These are phyloP conservation scores for Acrocalymma vagum DNA, from an alignment of 2,329 filamentous ascomycete genomes.

Conservation along the genomic window DNA sequence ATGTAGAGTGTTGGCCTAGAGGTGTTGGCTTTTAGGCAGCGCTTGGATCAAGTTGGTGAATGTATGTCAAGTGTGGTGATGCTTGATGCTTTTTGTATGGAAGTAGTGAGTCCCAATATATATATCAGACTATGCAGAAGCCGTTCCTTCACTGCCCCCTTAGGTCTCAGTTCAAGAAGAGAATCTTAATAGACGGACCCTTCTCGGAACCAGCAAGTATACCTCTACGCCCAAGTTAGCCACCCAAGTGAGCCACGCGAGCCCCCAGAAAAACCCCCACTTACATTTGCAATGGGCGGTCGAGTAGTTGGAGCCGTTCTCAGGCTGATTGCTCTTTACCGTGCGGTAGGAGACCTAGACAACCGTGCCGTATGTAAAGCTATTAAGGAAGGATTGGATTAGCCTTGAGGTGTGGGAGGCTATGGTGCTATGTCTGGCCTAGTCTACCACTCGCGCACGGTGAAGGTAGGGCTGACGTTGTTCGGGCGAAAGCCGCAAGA, in stretches of 20 bases:
- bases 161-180: conserved; percentile 5
- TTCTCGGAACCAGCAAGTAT: too few relatives aligned
- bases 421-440: conserved; percentile 21
- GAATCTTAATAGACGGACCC: too few relatives aligned
- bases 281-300: too few relatives aligned
- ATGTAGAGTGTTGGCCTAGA: background rate
- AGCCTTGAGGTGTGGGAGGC: conserved; percentile 25
- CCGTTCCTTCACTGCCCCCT: conserved; percentile 11
- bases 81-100: conserved; percentile 11
- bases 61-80: too few relatives aligned
- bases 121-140: conserved; percentile 4
- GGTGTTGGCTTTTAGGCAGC: background rate
- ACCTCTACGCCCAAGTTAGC: too few relatives aligned
- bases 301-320: too few relatives aligned
- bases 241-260: too few relatives aligned
- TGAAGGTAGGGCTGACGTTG: conserved; percentile 34
- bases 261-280: too few relatives aligned
- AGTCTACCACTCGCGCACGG: conserved; percentile 19
- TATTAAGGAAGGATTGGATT: conserved; percentile 21
- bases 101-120: conserved; percentile 4
- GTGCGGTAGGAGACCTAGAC: too few relatives aligned
- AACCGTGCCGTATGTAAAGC: too few relatives aligned
- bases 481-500: conserved; percentile 13
- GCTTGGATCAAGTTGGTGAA: too few relatives aligned
- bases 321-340: too few relatives aligned